Evolutionary conservation across 805 yeast genomes (phyloP), one percentile per base, ranked within the genome.

Genomic region (Candida sakaeoensis): DNA sequence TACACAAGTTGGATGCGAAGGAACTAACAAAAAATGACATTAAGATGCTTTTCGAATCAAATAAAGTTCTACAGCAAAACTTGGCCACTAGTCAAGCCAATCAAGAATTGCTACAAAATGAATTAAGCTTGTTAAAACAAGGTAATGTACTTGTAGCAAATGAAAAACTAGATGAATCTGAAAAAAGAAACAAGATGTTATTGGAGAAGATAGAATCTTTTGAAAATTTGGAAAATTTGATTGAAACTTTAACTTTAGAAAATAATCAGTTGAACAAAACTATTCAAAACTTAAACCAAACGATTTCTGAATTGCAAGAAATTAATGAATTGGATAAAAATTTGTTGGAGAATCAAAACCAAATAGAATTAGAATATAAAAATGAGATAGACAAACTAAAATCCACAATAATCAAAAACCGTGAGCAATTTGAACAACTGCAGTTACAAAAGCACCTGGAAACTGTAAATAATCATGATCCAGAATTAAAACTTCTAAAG

Each of bases 281-380:
- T 31, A 55, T 77, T 3, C 35, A 42, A 0, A 41, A 44, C 2
- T 50, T 77, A n/a, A 55, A 60, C 18, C 42, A 45, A 3, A 65
- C 73, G 2, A 51, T 80, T 0, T 51, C 58, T 1, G 80, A 75
- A 16, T 52, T 76, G 16, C 74, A 70, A 29, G 79, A 75, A 41
- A 47, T 80, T 23, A 73, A 72, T 40, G 68, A 65, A 22, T 51
- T 80, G 10, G 78, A 79, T 40, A 63, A 58, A 30, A 75, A 74
- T 34, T 56, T 80, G 22, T 82, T 78, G 40, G 68, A 65, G 8
- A 59, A 55, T 30, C 79, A 72, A 39, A 21, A 50, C 1, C 65
- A 58, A 16, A 58, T 73, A 0, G 80, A 77, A 43, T 41, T 45
- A 3, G 76, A 75, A 18, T 55, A 79, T 10, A 58, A 61, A 10